Evolutionary conservation across 495 filamentous ascomycete species (phyloP).

Genomic region (Penicillium angulare): DNA sequence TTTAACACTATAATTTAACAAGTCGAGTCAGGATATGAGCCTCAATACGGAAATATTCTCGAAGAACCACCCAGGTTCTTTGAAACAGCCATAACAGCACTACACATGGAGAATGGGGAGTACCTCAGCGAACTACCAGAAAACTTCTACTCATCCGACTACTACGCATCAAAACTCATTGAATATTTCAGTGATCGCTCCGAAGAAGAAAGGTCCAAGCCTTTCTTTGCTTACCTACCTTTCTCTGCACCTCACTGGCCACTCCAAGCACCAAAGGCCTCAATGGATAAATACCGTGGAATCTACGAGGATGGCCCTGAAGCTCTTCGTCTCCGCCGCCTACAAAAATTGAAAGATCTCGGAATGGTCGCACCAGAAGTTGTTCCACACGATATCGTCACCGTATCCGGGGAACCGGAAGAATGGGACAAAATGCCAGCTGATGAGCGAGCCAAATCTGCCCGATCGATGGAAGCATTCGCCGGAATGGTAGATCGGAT

Average conservation of each 20-base stretch:
- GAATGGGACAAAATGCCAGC: constrained; percentile 14
- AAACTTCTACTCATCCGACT: constrained; percentile 37
- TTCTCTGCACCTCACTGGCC: constrained; percentile 50
- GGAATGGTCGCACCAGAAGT: constrained; percentile 34
- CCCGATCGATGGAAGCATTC: constrained; percentile 53
- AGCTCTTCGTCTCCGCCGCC: constrained; percentile 28
- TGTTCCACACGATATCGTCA: constrained; percentile 26
- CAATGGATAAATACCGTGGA: constrained; percentile 36
- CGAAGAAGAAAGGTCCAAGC: constrained; percentile 31
- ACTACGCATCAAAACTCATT: constrained; percentile 38
- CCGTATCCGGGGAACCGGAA: not conserved
- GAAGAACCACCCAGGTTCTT: constrained; percentile 34
- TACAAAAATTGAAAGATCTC: constrained; percentile 33
- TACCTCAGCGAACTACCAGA: constrained; percentile 31
- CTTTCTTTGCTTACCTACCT: constrained; percentile 44
- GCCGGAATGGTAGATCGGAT: constrained; percentile 56
- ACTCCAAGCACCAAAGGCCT: constrained; percentile 34
- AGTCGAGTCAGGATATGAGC: constrained; percentile 34
- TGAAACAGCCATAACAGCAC: not conserved
- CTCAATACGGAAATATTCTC: constrained; percentile 23
- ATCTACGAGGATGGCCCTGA: constrained; percentile 43
- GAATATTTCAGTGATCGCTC: constrained; percentile 39
- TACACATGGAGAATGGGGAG: constrained; percentile 3
- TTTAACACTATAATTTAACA: not conserved
- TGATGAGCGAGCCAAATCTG: constrained; percentile 32